Percentiles rank a stretch among this genome's conserved stretches.
phyloP scores from a whole-genome alignment of 2,329 filamentous ascomycete genomes.

The Scytalidium sp. region DNA sequence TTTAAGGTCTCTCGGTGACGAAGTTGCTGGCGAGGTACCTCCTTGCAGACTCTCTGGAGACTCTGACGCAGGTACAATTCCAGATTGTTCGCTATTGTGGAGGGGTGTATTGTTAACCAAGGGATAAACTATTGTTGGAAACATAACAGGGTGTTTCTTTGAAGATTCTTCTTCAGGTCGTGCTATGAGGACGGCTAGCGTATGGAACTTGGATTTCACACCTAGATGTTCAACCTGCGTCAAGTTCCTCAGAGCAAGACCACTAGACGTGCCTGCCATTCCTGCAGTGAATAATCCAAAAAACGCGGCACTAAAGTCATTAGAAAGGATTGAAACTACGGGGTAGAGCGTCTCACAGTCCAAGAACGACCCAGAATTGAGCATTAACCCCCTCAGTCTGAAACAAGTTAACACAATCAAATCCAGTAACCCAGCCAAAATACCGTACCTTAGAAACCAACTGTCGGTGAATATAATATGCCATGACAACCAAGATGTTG shows the following conservation, averaged over 20 bases:
- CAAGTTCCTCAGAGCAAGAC: slow-evolving; percentile 68
- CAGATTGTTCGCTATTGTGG: slow-evolving; percentile 1
- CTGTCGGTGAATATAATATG: slow-evolving; percentile 56
- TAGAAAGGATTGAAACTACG: slow-evolving; percentile 1
- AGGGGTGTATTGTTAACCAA: slow-evolving; percentile 29
- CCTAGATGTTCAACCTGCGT: slow-evolving; percentile 82
- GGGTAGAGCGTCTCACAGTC: slow-evolving; percentile 45
- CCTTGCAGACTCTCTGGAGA: slow-evolving; percentile 14
- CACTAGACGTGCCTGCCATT: slow-evolving; percentile 72
- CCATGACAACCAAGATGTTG: slow-evolving; percentile 60
- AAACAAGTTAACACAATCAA: neutral
- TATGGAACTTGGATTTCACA: slow-evolving; percentile 58
- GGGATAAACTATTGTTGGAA: slow-evolving; percentile 57
- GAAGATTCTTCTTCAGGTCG: slow-evolving; percentile 25
- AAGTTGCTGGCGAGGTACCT: slow-evolving; percentile 2
- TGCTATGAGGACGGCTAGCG: slow-evolving; percentile 72
- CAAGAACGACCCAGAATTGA: slow-evolving; percentile 65
- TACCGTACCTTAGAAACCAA: slow-evolving; percentile 22
- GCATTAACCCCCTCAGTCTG: slow-evolving; percentile 40
- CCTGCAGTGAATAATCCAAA: slow-evolving; percentile 78
- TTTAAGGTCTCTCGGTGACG: slow-evolving; percentile 16
- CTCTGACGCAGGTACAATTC: slow-evolving; percentile 5
- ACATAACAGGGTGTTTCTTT: slow-evolving; percentile 34
- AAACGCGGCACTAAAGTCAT: slow-evolving; percentile 46
- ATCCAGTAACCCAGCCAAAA: neutral